Evolutionary conservation across 2,329 filamentous ascomycete species (phyloP).

Genomic region (Aspergillus sp.): DNA sequence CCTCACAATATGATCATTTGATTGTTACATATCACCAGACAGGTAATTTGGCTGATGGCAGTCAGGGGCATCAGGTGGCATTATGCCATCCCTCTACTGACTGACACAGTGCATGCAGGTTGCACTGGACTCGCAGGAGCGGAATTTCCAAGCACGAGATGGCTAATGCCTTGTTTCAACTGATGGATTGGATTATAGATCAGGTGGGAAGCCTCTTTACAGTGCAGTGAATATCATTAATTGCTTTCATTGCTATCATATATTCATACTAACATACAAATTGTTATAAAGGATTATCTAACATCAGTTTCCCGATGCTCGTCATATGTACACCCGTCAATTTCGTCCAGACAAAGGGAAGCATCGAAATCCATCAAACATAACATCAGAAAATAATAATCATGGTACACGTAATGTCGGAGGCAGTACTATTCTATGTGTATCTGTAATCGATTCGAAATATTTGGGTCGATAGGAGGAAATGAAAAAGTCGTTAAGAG

Average conservation of each 20-base stretch:
- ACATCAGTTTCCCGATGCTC: conserved; percentile 17
- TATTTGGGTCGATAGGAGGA: background rate
- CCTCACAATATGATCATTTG: background rate
- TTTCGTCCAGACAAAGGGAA: conserved; percentile 3
- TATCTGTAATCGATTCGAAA: background rate
- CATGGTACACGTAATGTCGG: conserved; percentile 3
- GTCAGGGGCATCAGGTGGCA: background rate
- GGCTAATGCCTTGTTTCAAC: conserved; percentile 1
- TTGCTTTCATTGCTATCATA: background rate
- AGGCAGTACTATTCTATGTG: background rate
- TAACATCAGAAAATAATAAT: conserved; percentile 4
- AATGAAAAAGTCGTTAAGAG: background rate
- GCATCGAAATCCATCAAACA: background rate
- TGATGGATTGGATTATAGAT: background rate
- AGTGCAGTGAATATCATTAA: background rate
- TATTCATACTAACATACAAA: conserved; percentile 2
- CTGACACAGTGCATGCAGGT: conserved; percentile 9
- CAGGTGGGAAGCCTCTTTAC: background rate
- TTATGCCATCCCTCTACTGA: background rate
- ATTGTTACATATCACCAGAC: background rate
- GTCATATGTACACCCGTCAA: conserved; percentile 6
- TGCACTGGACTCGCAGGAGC: conserved; percentile 15
- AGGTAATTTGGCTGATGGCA: background rate
- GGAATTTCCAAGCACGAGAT: conserved; percentile 9
- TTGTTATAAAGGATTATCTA: conserved; percentile 6